Evolutionary conservation across 73 alveolate genomes (phyloP), one percentile per base, ranked within the genome.

Genomic region (Paramecium pentaurelia): DNA sequence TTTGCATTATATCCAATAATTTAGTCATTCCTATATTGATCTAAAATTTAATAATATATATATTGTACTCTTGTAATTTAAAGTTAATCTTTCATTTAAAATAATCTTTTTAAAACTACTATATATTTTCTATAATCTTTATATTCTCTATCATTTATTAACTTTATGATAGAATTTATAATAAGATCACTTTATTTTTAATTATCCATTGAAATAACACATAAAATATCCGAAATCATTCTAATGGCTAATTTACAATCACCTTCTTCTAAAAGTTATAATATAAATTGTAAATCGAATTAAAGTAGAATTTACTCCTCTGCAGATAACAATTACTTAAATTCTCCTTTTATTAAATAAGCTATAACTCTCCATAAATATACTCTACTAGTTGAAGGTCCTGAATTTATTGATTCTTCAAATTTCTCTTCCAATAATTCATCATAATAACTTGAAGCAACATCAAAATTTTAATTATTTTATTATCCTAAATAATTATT

Each of bases 381-480:
- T 6, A 80, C 73, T 47, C 75, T 80, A 22, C 64, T 32, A 38
- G 44, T 45, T 22, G 91, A 22, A n/a, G 75, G 77, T 20, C 91
- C 91, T n/a, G 34, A 80, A 49, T 80, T 80, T 37, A 80, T 32
- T 6, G 71, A 80, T 49, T 80, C 44, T 27, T 80, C 91, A 45
- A 80, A 80, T 36, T 80, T 80, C 47, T 80, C 45, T 38, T 80
- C 91, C 28, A 80, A 36, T 14, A 80, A 45, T 22, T 80, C 91
- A 47, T 80, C 91, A 44, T 80, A 80, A 80, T 80, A 80, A 49
- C n/a, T 80, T 44, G 91, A 42, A 25, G 91, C 91, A 80, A 64
- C 91, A 80, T 80, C 91, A 32, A 80, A 32, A 45, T 42, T 49
- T 32, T 42, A 36, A 30, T 75, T 18, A 42, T 75, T 75, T 20